Conservation (phyloP, 2,329 filamentous ascomycete species). For the Alternaria sp. region DNA sequence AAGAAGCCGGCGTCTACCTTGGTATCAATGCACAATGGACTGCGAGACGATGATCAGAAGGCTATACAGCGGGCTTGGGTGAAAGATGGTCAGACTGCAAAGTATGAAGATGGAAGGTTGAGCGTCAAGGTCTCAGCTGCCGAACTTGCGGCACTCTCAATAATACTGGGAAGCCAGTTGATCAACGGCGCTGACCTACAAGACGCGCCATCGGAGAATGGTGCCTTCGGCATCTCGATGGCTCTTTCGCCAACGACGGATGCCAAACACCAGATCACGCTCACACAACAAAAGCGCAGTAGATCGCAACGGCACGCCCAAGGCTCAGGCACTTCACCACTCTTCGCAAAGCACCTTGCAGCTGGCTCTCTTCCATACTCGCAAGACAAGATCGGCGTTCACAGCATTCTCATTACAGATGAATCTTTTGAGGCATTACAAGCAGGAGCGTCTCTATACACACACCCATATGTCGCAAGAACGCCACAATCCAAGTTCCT, state of each 20-base stretch:
- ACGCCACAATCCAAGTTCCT: conserved; percentile 26
- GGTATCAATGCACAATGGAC: conserved; percentile 17
- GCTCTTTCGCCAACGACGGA: conserved; percentile 8
- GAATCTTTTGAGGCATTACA: conserved; percentile 26
- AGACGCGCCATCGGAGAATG: conserved; percentile 9
- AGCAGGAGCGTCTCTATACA: conserved; percentile 24
- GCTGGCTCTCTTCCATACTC: conserved; percentile 38
- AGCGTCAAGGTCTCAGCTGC: conserved; percentile 24
- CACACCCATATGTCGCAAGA: conserved; percentile 9
- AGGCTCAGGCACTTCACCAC: conserved; percentile 35
- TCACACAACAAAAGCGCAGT: conserved; percentile 31
- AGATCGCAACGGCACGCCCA: conserved; percentile 28
- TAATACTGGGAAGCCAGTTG: conserved; percentile 36
- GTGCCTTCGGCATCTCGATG: conserved; percentile 41
- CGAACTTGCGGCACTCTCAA: conserved; percentile 37
- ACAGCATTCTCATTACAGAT: conserved; percentile 36
- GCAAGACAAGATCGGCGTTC: conserved; percentile 20
- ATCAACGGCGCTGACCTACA: conserved; percentile 2
- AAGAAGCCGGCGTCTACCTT: conserved; percentile 20
- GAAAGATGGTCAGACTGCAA: conserved; percentile 30
- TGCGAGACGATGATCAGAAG: conserved; percentile 8
- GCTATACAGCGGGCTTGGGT: conserved; percentile 27
- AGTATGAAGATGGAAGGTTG: conserved; percentile 19
- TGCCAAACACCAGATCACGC: conserved; percentile 27
- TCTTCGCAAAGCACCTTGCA: conserved; percentile 44